Base-by-base conservation (phyloP, 2,329 filamentous ascomycete species). In the Fusarium ambrosium region DNA sequence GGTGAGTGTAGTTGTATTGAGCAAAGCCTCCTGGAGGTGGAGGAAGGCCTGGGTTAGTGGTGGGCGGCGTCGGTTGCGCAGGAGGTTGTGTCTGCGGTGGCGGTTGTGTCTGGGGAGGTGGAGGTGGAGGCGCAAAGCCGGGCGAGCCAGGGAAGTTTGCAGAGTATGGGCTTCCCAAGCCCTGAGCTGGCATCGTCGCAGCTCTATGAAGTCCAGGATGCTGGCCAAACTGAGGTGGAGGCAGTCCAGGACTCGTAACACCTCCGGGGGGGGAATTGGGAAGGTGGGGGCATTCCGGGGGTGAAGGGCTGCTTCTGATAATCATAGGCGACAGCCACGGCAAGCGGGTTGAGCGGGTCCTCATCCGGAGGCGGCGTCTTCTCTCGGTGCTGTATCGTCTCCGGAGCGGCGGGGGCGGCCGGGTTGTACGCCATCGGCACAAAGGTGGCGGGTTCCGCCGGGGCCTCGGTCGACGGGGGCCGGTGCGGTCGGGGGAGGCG, bases 321-420 rank as follows among this genome's bases (percentile, higher is more conserved):
- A 73, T 92, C 90, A 59, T 89, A 86, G 27, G 85, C 87, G 3
- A 92, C 86, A 14, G 89, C 89, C 60, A 89, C 88, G 6, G 88
- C 87, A 24, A 92, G 82, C 4, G 90, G 90, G 75, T 91, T 89
- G 4, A 86, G 84, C 14, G 87, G 89, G 55, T 85, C 84, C 77
- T 95, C 93, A 37, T 92, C 89, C 4, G 92, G 92, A 5, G 94
- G 93, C 2, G 93, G 94, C 0, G 94, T 96, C 87, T 95, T 95
- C 82, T 95, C 94, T 58, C 94, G 89, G 80, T 94, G 90, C 22
- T 88, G 86, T 62, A 95, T 91, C 24, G 89, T 87, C 81, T 95
- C 93, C 1, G 93, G 93, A 0, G 93, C 92, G 0, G 93, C 88
- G 6, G 94, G 94, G 2, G 93, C 93, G 1, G 94, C 93, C 4